Base-by-base conservation (phyloP, 768 basidiomycete genomes). In the Russula virescens region DNA sequence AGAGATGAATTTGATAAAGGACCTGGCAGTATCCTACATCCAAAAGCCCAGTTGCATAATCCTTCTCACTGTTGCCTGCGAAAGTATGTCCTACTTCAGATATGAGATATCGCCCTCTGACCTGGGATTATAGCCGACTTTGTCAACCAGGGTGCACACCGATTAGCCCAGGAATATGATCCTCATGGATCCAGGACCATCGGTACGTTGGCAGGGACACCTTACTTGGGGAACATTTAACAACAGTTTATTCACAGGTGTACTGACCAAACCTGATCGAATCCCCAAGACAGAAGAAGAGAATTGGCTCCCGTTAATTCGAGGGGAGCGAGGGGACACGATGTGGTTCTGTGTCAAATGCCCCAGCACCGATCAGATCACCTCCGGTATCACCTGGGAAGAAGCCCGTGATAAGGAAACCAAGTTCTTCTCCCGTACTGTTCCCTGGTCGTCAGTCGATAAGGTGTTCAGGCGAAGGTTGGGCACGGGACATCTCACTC, bases 131-230 rank as follows among this genome's bases (percentile, higher is more conserved):
- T 51, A 91, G 90, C 88, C 59, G 89, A 92, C 66, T 88, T 88
- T 31, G 86, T 90, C 66, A 92, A 89, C 51, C 89, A 91, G 70
- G 87, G 86, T 0, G 88, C 89, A 0, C 83, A 87, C 63, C 75
- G 80, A 19, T 73, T 91, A 0, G 83, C 87, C 0, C 84, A 83
- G 66, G 56, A 75, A 18, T 73, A 80, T 46, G 88, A 91, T 65
- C 82, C 84, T 0, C 73, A 80, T 0, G 88, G 88, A 0, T 80
- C 77, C 51, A 78, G 88, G 8, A 91, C 88, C 0, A 84, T 91
- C n/a, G 88, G 89, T 88, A 63, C 16, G 79, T 68, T 14, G 3
- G 28, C 21, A 7, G 13, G 7, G 2, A 25, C 19, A 18, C 10
- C 4, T 57, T 10, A 3, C 19, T 19, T 21, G 16, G 35, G 25